Evolutionary conservation across 768 basidiomycete species (phyloP), one percentile per base, ranked within the genome.

Genomic region (Suillus sp.): DNA sequence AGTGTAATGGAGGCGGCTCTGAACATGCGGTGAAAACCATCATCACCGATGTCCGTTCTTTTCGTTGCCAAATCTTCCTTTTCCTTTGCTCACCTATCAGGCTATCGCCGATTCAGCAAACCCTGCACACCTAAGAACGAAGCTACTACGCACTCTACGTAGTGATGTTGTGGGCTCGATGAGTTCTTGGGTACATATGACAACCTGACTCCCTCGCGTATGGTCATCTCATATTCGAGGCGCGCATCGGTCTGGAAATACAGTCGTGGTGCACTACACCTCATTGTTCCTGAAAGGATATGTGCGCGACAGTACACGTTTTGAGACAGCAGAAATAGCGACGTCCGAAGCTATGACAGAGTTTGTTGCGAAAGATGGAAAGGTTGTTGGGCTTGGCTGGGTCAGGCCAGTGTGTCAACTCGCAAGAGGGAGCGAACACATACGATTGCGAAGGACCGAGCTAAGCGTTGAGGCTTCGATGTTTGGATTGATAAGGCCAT

Each of bases 211-310:
- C n/a, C n/a, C 73, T 2, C 74, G 73, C 14, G 35, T 73, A 32
- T 79, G 75, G 74, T 69, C 73, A 1, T 74, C 77, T n/a, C 81
- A 83, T 65, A 38, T 79, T 20, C 76, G 78, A 3, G 59, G 78
- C 57, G 60, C 40, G 18, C 69, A 67, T 60, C 27, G 42, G 50
- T 61, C 65, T 30, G 73, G 64, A 14, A 37, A 66, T 14, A 38
- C 61, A 6, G 78, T 77, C 59, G 51, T 48, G 0, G 40, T 73
- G 7, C 32, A 61, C 11, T 55, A 70, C 4, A 71, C 75, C 8
- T 67, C 65, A 2, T 67, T 79, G 1, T 80, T 76, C 64, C 74
- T 78, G 0, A 30, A 74, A 0, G 79, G 80, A 6, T 81, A 77
- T 55, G 79, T 80, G 10, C 67, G 64, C 27, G 72, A 80, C 53